phyloP scores from a whole-genome alignment of 345 rosid species.

The Draba incana region DNA sequence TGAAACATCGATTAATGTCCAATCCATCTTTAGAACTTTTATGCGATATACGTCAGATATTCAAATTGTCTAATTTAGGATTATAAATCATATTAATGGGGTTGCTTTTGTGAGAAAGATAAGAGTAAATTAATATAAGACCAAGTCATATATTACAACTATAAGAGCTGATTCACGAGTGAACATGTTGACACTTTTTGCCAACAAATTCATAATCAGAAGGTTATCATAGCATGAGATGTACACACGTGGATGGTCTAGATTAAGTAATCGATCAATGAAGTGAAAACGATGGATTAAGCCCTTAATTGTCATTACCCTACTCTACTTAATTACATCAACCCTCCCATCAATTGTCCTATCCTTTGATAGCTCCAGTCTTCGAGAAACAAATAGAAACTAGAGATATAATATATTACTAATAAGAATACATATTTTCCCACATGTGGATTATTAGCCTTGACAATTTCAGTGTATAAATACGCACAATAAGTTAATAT shows the following conservation, averaged over 20 bases:
- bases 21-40: background rate
- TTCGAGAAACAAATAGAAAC: background rate
- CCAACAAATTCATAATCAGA: conserved; percentile 6
- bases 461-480: too few relatives aligned
- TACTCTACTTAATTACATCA: conserved; percentile 16
- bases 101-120: background rate
- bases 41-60: background rate
- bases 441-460: too few relatives aligned
- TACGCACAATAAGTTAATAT: too few relatives aligned
- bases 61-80: background rate
- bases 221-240: conserved; percentile 23
- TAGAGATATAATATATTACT: too few relatives aligned
- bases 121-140: background rate
- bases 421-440: too few relatives aligned
- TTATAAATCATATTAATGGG: conserved; percentile 6
- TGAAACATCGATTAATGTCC: conserved; percentile 8
- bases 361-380: conserved; percentile 14
- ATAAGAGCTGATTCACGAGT: background rate
- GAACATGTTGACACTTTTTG: conserved; percentile 8
- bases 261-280: conserved; percentile 20
- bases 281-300: conserved; percentile 32
- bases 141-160: conserved; percentile 16
- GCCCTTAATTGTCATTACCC: conserved; percentile 27
- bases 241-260: conserved; percentile 26
- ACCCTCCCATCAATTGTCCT: conserved; percentile 29